Conservation (phyloP, 2,329 filamentous ascomycete species). For the Lachnellula cervina region DNA sequence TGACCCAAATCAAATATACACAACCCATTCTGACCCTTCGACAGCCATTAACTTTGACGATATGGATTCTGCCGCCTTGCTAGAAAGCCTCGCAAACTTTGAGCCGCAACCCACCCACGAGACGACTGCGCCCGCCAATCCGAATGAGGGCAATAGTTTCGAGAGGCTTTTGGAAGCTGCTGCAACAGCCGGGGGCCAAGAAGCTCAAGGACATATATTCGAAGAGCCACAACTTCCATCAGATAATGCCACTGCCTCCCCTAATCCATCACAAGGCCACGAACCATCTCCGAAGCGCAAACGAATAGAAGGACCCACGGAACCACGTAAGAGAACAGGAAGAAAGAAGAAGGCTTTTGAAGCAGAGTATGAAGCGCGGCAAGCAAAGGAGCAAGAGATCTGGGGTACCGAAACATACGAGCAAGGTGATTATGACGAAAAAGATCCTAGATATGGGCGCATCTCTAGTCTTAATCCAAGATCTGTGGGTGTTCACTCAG, state of each 20-base stretch:
- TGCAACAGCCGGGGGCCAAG: conserved; percentile 21
- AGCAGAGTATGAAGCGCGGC: conserved; percentile 11
- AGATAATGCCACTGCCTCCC: not conserved
- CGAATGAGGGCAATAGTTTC: conserved; percentile 22
- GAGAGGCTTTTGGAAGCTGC: conserved; percentile 26
- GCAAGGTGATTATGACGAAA: conserved; percentile 11
- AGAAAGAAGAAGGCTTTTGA: conserved; percentile 11
- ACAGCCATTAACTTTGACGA: conserved; percentile 17
- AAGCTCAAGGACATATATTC: not conserved
- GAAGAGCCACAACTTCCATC: not conserved
- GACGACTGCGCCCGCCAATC: not conserved
- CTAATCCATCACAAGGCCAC: not conserved
- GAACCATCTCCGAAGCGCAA: not conserved
- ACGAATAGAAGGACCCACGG: not conserved
- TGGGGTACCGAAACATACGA: conserved; percentile 27
- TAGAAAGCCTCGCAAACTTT: conserved; percentile 25
- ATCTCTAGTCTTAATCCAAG: conserved; percentile 19
- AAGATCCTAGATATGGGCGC: conserved; percentile 2
- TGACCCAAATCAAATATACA: not conserved
- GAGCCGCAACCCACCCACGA: conserved; percentile 10
- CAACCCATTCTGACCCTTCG: conserved; percentile 14
- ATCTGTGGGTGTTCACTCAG: conserved; percentile 27
- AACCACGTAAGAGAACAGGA: not conserved
- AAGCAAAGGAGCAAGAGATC: conserved; percentile 25
- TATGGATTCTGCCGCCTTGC: conserved; percentile 21